Evolutionary conservation across 768 basidiomycete species (phyloP).

Genomic region (Lactifluus pinguis): DNA sequence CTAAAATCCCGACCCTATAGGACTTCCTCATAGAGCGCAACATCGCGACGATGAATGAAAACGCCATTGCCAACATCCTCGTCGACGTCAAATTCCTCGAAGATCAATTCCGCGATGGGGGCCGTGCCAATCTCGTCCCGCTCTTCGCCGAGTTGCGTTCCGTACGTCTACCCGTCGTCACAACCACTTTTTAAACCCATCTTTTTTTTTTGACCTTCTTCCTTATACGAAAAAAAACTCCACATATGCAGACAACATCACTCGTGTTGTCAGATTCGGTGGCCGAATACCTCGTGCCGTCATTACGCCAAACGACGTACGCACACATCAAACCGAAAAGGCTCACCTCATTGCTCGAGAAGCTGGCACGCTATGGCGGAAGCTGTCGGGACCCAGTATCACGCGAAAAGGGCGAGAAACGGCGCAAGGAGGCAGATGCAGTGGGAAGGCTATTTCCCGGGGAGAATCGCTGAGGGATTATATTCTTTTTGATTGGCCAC

Average conservation of each 20-base stretch:
- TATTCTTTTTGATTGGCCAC: not conserved
- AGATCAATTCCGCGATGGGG: slow-evolving; percentile 71
- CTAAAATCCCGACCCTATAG: slow-evolving; percentile 30
- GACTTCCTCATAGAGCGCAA: slow-evolving; percentile 71
- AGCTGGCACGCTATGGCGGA: slow-evolving; percentile 60
- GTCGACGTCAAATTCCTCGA: slow-evolving; percentile 86
- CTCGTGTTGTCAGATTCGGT: slow-evolving; percentile 67
- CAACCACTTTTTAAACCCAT: not conserved
- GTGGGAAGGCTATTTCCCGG: slow-evolving; percentile 68
- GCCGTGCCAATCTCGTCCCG: slow-evolving; percentile 55
- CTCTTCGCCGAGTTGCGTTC: slow-evolving; percentile 74
- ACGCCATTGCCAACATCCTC: slow-evolving; percentile 76
- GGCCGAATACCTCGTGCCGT: slow-evolving; percentile 70
- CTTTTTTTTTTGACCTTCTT: not conserved
- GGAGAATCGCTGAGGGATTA: slow-evolving; percentile 41
- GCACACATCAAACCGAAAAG: slow-evolving; percentile 58
- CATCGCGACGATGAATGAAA: slow-evolving; percentile 76
- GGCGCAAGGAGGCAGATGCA: slow-evolving; percentile 70
- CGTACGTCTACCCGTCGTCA: slow-evolving; percentile 35
- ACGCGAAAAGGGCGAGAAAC: slow-evolving; percentile 59
- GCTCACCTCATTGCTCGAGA: slow-evolving; percentile 67
- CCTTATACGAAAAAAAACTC: not conserved
- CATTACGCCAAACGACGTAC: slow-evolving; percentile 59
- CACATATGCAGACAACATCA: slow-evolving; percentile 45
- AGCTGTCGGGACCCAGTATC: slow-evolving; percentile 49